These are phyloP conservation scores for Elymus sibiricus DNA, from an alignment of 176 grass and related monocot species.

Conservation along the genomic window DNA sequence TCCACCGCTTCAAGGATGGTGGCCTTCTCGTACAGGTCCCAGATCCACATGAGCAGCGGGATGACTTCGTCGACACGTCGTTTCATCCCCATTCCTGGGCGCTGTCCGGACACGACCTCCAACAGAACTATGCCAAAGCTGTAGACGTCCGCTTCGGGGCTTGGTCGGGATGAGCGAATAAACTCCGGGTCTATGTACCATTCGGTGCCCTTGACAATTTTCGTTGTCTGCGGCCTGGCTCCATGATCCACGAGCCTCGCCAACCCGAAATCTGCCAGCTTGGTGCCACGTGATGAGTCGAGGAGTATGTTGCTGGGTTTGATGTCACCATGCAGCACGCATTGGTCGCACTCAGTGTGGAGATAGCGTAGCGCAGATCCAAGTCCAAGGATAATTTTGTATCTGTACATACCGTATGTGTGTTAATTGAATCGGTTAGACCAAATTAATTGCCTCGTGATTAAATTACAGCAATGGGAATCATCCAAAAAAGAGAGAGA, in stretches of 20 bases:
- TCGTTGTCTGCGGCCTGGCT: neutral
- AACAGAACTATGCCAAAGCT: too few relatives aligned
- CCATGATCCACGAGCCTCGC: neutral
- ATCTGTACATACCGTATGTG: too few relatives aligned
- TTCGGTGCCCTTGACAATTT: neutral
- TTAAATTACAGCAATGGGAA: too few relatives aligned
- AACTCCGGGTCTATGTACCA: neutral
- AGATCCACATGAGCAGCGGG: neutral
- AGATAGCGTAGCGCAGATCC: neutral
- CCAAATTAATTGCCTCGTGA: too few relatives aligned
- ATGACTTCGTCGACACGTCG: neutral
- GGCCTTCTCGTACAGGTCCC: neutral
- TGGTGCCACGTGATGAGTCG: neutral
- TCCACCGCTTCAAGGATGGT: too few relatives aligned
- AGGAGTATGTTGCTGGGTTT: neutral
- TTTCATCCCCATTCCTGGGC: neutral
- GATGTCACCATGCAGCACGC: neutral
- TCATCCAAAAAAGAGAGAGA: too few relatives aligned
- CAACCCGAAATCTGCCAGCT: neutral
- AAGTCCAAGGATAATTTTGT: neutral
- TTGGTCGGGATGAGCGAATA: neutral
- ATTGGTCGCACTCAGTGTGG: neutral
- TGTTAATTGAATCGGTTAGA: too few relatives aligned
- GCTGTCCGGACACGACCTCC: too few relatives aligned
- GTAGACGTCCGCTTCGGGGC: too few relatives aligned